A percentile compares a stretch with the other conserved stretches of the same genome.
Evolutionary conservation across 768 basidiomycete species (phyloP).

Genomic region (Pleurotus citrinopileatus): DNA sequence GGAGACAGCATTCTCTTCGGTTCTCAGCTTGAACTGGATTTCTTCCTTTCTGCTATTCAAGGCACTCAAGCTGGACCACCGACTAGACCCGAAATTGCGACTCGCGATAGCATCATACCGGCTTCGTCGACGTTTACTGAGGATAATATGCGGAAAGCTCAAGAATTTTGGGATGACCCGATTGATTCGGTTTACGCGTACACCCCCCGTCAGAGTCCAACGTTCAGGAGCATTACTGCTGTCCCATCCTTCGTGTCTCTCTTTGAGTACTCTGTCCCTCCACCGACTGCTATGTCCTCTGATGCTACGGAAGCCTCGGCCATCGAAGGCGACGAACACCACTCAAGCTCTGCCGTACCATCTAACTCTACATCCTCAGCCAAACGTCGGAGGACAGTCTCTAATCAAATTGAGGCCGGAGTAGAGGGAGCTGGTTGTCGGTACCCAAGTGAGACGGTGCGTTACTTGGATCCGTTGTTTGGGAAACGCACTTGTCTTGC

Average conservation of each 20-base stretch:
- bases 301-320: neutral
- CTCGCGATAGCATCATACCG: neutral
- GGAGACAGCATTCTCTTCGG: conserved; percentile 5
- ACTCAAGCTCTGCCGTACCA: neutral
- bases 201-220: neutral
- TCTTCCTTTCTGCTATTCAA: neutral
- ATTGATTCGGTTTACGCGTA: neutral
- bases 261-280: too few species aligned
- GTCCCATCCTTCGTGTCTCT: neutral
- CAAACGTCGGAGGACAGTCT: neutral
- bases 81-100: neutral
- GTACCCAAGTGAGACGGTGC: neutral
- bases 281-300: neutral
- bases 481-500: neutral
- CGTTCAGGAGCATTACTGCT: neutral
- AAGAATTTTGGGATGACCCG: conserved; percentile 8
- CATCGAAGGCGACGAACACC: neutral
- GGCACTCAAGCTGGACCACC: neutral
- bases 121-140: neutral
- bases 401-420: neutral
- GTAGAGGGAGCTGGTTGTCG: neutral
- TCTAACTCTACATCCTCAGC: neutral
- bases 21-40: neutral
- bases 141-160: neutral
- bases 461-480: neutral